These are phyloP conservation scores for Sporormia fimetaria DNA, from an alignment of 495 filamentous ascomycete species.

Conservation along the genomic window DNA sequence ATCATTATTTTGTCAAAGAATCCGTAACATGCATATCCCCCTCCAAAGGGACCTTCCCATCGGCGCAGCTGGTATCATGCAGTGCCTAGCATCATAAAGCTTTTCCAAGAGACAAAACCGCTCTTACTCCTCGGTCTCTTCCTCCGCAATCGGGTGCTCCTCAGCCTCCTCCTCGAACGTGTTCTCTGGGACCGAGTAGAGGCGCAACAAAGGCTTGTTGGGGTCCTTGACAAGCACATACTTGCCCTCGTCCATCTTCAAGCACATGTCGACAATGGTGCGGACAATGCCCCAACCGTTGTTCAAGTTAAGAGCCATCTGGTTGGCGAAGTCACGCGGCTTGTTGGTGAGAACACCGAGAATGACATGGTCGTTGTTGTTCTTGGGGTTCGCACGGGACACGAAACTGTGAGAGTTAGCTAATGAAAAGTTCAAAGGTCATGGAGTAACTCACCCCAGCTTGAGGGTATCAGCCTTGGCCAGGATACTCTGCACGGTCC, in stretches of 20 bases:
- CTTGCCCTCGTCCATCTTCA: conserved; percentile 61
- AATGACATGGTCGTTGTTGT: conserved; percentile 79
- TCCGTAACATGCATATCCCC: too few species aligned
- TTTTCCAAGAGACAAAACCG: too few species aligned
- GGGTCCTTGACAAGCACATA: conserved; percentile 75
- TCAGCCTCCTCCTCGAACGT: conserved; percentile 75
- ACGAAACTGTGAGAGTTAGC: conserved; percentile 55
- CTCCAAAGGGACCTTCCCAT: too few species aligned
- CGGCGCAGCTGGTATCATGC: too few species aligned
- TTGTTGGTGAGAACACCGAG: conserved; percentile 96
- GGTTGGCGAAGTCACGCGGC: conserved; percentile 85
- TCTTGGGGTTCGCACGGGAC: conserved; percentile 82
- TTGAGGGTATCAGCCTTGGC: conserved; percentile 96
- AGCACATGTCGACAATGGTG: conserved; percentile 85
- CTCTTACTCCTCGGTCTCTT: conserved; percentile 36
- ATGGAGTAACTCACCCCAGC: conserved; percentile 55
- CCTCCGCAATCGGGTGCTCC: conserved; percentile 35
- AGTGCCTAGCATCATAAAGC: too few species aligned
- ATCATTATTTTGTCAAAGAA: too few species aligned
- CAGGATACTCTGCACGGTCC: conserved; percentile 91
- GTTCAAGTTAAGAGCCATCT: conserved; percentile 93
- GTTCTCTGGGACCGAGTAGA: conserved; percentile 80
- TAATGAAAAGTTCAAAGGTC: not conserved
- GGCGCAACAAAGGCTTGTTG: conserved; percentile 81
- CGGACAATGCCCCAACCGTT: conserved; percentile 99